Conservation (phyloP, 768 basidiomycete species). For the Hygrocybe punicea region DNA sequence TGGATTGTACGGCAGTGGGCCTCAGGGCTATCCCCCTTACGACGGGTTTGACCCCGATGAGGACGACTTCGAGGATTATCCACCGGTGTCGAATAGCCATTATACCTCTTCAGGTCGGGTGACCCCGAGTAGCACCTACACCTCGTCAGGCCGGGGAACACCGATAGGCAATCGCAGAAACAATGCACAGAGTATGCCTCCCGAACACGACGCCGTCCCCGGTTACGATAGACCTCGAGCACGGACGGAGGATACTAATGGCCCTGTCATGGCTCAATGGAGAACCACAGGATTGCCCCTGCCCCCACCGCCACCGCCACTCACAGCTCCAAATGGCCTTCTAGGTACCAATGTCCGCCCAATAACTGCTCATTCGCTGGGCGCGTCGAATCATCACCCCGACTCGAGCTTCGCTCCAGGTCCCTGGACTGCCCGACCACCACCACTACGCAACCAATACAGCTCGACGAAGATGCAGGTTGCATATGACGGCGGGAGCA, state of each 20-base stretch:
- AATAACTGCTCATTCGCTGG: slow-evolving; percentile 47
- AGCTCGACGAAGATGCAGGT: slow-evolving; percentile 60
- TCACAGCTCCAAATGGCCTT: slow-evolving; percentile 21
- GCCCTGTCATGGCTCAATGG: slow-evolving; percentile 64
- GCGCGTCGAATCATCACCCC: slow-evolving; percentile 42
- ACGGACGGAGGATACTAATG: slow-evolving; percentile 65
- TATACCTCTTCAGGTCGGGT: slow-evolving; percentile 61
- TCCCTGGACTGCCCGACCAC: slow-evolving; percentile 34
- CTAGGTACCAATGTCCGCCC: slow-evolving; percentile 37
- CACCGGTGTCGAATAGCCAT: slow-evolving; percentile 52
- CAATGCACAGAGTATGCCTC: slow-evolving; percentile 56
- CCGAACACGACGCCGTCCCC: slow-evolving; percentile 50
- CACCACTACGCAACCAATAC: slow-evolving; percentile 62
- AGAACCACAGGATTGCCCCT: slow-evolving; percentile 46
- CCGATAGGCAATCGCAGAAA: slow-evolving; percentile 60
- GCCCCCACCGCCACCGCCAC: slow-evolving; percentile 36
- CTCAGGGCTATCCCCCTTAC: slow-evolving; percentile 56
- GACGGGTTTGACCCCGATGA: slow-evolving; percentile 74
- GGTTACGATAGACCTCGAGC: slow-evolving; percentile 58
- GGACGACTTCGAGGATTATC: slow-evolving; percentile 75
- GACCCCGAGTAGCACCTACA: slow-evolving; percentile 49
- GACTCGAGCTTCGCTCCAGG: slow-evolving; percentile 43
- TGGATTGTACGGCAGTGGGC: slow-evolving; percentile 38
- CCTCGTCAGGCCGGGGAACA: slow-evolving; percentile 69
- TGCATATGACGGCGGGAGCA: slow-evolving; percentile 46